Conservation (phyloP, 2,329 filamentous ascomycete species). For the Colletotrichum sp. region DNA sequence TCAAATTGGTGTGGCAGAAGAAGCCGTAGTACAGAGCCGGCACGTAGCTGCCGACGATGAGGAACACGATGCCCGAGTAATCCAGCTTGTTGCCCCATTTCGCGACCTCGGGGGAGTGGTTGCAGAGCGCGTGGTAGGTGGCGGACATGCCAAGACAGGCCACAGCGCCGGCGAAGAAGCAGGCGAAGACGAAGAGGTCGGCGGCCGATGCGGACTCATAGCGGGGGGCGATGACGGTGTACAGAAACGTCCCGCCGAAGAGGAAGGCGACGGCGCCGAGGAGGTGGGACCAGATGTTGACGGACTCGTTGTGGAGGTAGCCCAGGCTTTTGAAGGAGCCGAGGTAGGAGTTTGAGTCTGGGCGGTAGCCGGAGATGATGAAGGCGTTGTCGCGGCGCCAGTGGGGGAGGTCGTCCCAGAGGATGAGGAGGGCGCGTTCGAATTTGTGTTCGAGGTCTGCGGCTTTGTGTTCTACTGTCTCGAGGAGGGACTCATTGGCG, state of each 20-base stretch:
- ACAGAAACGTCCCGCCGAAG: conserved; percentile 55
- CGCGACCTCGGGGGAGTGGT: conserved; percentile 80
- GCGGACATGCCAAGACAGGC: conserved; percentile 81
- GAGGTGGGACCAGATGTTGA: conserved; percentile 69
- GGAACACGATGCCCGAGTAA: conserved; percentile 88
- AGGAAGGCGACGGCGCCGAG: conserved; percentile 68
- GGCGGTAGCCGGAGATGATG: conserved; percentile 60
- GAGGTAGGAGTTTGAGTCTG: conserved; percentile 51
- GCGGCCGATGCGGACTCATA: conserved; percentile 65
- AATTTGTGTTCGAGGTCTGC: conserved; percentile 40
- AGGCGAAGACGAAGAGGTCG: conserved; percentile 76
- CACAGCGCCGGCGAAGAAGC: conserved; percentile 79
- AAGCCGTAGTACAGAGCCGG: conserved; percentile 90
- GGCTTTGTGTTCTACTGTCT: conserved; percentile 28
- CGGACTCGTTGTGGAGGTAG: conserved; percentile 65
- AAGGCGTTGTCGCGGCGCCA: conserved; percentile 67
- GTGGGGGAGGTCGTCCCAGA: conserved; percentile 62
- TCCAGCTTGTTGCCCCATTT: conserved; percentile 92
- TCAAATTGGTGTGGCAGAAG: conserved; percentile 69
- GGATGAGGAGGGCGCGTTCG: conserved; percentile 47
- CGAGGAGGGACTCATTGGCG: conserved; percentile 13
- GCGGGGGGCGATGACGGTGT: conserved; percentile 63
- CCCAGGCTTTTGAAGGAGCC: conserved; percentile 52
- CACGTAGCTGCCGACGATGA: conserved; percentile 92
- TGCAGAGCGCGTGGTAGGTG: conserved; percentile 82